Percentiles rank a stretch among this genome's conserved stretches.
Conservation (phyloP, 176 grass and related monocot genomes). For the Aegilops umbellulata region DNA sequence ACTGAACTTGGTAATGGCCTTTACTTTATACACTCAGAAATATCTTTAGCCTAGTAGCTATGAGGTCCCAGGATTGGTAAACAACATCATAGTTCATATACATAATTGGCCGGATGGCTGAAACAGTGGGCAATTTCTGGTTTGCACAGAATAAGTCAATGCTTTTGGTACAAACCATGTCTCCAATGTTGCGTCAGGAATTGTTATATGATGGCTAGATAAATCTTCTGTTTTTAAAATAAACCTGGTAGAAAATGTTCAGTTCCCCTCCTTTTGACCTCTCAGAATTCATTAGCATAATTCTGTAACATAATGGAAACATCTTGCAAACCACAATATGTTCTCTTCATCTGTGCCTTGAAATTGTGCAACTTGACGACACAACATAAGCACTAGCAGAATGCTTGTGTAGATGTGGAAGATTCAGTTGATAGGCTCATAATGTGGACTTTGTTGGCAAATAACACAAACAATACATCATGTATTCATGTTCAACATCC, state of each 20-base stretch:
- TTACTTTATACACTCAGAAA: neutral
- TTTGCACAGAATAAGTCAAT: neutral
- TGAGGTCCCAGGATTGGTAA: neutral
- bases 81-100: neutral
- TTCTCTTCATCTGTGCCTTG: neutral
- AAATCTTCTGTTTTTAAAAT: neutral
- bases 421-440: neutral
- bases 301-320: neutral
- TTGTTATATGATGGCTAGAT: neutral
- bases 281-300: neutral
- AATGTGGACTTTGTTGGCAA: neutral
- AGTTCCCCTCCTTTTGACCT: neutral
- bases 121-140: neutral
- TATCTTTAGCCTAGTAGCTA: neutral
- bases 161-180: neutral
- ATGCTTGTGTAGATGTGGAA: neutral
- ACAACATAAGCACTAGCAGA: neutral
- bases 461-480: neutral
- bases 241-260: neutral
- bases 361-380: neutral
- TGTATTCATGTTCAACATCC: neutral
- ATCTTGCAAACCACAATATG: neutral
- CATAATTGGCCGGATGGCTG: neutral
- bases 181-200: neutral
- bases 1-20: constrained; percentile 80